phyloP scores from a whole-genome alignment of 208 protist species.

The Tritrichomonas foetus region DNA sequence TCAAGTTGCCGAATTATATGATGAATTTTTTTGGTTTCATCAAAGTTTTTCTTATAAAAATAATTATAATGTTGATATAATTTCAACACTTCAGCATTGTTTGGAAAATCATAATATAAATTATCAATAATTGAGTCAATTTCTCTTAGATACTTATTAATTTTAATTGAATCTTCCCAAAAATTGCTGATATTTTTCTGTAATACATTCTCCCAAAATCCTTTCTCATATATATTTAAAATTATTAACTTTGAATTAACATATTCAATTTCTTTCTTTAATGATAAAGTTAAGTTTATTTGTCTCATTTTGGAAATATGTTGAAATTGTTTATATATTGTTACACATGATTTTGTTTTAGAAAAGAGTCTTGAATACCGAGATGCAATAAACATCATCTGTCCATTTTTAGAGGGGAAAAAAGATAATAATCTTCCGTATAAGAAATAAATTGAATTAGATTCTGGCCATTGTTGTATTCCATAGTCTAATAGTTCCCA shows the following conservation, averaged over 20 bases:
- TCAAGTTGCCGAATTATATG: background rate
- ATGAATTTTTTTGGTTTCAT: background rate
- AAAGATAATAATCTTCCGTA: background rate
- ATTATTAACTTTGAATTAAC: background rate
- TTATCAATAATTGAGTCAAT: background rate
- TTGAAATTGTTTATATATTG: background rate
- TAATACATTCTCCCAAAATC: slow-evolving; percentile 1
- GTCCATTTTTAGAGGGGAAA: background rate
- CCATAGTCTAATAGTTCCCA: background rate
- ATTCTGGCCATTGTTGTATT: background rate
- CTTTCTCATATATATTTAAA: background rate
- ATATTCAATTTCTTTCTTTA: background rate
- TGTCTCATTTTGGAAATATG: background rate
- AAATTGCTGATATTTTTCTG: background rate
- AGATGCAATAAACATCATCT: background rate
- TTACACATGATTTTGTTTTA: background rate
- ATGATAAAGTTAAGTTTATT: background rate
- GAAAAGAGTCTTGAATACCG: background rate
- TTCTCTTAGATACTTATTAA: background rate
- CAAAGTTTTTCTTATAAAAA: no score
- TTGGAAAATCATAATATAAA: background rate
- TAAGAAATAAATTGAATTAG: background rate
- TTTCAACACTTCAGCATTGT: background rate
- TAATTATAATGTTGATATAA: background rate
- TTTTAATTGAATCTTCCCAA: background rate